phyloP scores from a whole-genome alignment of 441 rosid species.

The Hura crepitans region DNA sequence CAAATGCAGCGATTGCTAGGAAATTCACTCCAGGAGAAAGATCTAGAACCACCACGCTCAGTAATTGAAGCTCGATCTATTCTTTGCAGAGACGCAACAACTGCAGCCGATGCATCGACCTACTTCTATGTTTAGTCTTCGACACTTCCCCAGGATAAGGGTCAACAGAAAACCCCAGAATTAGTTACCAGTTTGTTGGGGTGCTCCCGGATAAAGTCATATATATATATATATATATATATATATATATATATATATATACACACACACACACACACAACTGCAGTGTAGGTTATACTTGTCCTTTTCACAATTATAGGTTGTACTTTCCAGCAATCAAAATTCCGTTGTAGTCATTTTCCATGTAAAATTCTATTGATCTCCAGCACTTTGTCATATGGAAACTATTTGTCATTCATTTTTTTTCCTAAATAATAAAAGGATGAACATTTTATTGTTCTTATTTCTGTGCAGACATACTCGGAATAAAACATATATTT shows the following conservation, averaged over 20 bases:
- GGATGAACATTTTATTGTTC: too few species aligned
- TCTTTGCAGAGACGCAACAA: constrained; percentile 77
- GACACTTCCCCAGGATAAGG: not conserved
- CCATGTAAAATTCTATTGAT: not conserved
- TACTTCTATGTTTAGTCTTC: constrained; percentile 58
- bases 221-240: not conserved
- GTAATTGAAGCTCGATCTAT: constrained; percentile 93
- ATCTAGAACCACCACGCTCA: constrained; percentile 83
- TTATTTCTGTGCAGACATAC: too few species aligned
- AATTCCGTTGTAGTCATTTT: not conserved
- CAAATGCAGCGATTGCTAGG: constrained; percentile 85
- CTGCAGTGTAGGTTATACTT: too few species aligned
- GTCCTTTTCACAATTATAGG: too few species aligned
- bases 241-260: too few species aligned
- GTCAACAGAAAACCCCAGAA: not conserved
- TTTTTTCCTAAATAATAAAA: too few species aligned
- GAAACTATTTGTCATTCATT: not conserved
- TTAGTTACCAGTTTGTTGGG: not conserved
- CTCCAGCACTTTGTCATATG: not conserved
- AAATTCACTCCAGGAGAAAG: constrained; percentile 80
- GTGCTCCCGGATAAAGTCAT: too few species aligned
- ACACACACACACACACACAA: too few species aligned
- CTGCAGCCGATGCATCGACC: constrained; percentile 54
- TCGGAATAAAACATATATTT: too few species aligned
- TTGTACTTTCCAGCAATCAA: not conserved